Evolutionary conservation across 345 rosid species (phyloP).

Genomic region (Citrus unshiu): DNA sequence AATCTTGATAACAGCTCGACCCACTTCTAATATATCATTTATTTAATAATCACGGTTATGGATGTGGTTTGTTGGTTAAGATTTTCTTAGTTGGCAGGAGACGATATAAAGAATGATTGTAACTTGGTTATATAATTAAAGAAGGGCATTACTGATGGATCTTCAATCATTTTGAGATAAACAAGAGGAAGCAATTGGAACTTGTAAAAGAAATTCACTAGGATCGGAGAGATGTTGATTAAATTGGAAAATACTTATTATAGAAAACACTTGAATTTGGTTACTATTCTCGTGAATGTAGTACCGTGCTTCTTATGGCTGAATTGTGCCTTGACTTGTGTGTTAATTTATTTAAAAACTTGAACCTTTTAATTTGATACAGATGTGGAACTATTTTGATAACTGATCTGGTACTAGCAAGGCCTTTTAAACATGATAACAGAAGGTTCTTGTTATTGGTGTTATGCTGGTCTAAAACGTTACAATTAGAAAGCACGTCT

Average conservation of each 20-base stretch:
- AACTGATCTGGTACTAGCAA: not conserved
- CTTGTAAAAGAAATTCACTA: not conserved
- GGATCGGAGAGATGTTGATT: not conserved
- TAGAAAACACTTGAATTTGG: not conserved
- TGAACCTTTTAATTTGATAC: not conserved
- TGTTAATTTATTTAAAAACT: not conserved
- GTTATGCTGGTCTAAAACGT: not conserved
- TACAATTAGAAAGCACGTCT: not conserved
- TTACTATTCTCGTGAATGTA: not conserved
- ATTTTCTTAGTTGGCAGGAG: not conserved
- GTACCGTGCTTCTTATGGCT: not conserved
- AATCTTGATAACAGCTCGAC: slow-evolving; percentile 12
- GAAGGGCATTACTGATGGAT: too few relatives aligned
- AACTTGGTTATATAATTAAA: not conserved
- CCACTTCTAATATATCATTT: slow-evolving; percentile 11
- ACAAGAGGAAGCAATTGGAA: too few relatives aligned
- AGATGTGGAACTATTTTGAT: not conserved
- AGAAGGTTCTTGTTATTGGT: not conserved
- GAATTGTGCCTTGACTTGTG: not conserved
- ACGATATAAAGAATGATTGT: not conserved
- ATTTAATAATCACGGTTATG: not conserved
- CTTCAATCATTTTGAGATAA: not conserved
- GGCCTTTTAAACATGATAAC: not conserved
- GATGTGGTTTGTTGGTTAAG: not conserved
- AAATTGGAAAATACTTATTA: not conserved